Conservation (phyloP, 805 yeast genomes). For the Wickerhamomyces chaumierensis region DNA sequence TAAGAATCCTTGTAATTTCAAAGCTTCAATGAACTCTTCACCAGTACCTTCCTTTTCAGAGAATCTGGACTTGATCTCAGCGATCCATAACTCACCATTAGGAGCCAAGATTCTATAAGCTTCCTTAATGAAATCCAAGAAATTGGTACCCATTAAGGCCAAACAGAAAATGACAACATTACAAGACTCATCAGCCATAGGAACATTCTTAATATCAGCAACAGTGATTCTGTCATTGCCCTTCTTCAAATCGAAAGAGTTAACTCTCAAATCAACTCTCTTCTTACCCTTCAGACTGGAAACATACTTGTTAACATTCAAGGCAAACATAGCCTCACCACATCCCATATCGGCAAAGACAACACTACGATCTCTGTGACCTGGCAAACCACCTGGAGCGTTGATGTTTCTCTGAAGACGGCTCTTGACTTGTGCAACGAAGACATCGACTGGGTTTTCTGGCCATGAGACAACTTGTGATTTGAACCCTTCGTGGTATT, state of each 20-base stretch:
- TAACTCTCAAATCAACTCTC: slow-evolving; percentile 49
- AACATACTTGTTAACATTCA: slow-evolving; percentile 45
- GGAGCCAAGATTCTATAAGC: slow-evolving; percentile 83
- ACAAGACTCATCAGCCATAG: slow-evolving; percentile 68
- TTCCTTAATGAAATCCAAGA: slow-evolving; percentile 82
- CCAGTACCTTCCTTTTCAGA: slow-evolving; percentile 65
- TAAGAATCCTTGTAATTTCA: slow-evolving; percentile 74
- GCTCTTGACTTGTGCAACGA: slow-evolving; percentile 57
- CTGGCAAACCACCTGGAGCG: slow-evolving; percentile 96
- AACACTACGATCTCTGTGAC: slow-evolving; percentile 41
- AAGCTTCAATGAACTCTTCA: slow-evolving; percentile 67
- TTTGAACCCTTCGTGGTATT: slow-evolving; percentile 90
- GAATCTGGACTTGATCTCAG: slow-evolving; percentile 92
- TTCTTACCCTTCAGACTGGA: slow-evolving; percentile 22
- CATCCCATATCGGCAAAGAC: slow-evolving; percentile 98
- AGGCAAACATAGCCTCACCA: slow-evolving; percentile 88
- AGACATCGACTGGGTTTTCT: slow-evolving; percentile 92
- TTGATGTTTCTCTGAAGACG: slow-evolving; percentile 59
- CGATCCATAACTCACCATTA: slow-evolving; percentile 92
- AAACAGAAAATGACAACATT: slow-evolving; percentile 87
- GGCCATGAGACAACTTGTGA: slow-evolving; percentile 98
- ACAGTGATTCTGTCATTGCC: slow-evolving; percentile 87
- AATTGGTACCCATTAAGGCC: slow-evolving; percentile 95
- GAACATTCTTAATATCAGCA: slow-evolving; percentile 92
- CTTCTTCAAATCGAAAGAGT: slow-evolving; percentile 84